These are phyloP conservation scores for Pseudogymnoascus sp. DNA, from an alignment of 2,329 filamentous ascomycete species.

Conservation along the genomic window DNA sequence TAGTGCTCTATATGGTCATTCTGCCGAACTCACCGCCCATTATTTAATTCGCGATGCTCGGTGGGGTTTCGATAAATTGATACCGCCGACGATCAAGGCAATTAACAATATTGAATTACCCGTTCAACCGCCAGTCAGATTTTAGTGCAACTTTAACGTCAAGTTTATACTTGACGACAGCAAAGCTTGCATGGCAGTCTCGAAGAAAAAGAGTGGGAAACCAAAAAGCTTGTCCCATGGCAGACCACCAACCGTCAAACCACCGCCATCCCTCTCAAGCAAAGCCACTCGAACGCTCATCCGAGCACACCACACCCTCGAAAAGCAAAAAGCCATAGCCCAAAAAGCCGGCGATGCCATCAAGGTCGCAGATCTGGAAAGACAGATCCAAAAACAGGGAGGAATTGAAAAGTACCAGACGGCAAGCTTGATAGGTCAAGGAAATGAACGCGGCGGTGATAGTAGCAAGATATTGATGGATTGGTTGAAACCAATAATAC, in stretches of 20 bases:
- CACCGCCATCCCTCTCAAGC: constrained; percentile 50
- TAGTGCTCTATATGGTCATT: background rate
- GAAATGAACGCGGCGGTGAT: constrained; percentile 56
- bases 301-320: constrained; percentile 55
- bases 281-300: constrained; percentile 57
- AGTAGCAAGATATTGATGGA: constrained; percentile 55
- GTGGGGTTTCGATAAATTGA: background rate
- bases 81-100: background rate
- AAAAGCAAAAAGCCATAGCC: constrained; percentile 53
- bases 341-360: constrained; percentile 43
- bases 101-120: background rate
- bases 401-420: constrained; percentile 56
- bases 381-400: constrained; percentile 48
- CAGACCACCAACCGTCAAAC: constrained; percentile 46
- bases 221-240: constrained; percentile 42
- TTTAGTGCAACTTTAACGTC: background rate
- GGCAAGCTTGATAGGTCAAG: constrained; percentile 60
- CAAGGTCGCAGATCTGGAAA: constrained; percentile 38
- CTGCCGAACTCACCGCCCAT: background rate
- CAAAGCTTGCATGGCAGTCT: constrained; percentile 34
- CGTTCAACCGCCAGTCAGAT: background rate
- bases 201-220: constrained; percentile 35
- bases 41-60: background rate
- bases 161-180: background rate
- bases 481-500: constrained; percentile 43